A percentile compares a stretch with the other conserved stretches of the same genome.
These are phyloP conservation scores for Cyclocybe cylindracea DNA, from an alignment of 768 basidiomycete genomes.

Conservation along the genomic window DNA sequence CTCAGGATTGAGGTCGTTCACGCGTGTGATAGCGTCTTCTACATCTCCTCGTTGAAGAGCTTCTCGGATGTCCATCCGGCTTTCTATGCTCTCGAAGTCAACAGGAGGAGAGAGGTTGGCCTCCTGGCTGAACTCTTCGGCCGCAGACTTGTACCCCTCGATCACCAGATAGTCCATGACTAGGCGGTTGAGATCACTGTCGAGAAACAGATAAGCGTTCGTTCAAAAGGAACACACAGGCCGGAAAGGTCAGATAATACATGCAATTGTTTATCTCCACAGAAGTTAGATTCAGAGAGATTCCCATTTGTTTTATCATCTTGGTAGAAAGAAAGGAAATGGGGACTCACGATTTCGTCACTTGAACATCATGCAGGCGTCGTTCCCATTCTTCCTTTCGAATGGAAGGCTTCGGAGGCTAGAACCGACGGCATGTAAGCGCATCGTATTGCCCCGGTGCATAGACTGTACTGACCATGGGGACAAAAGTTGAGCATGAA, in stretches of 20 bases:
- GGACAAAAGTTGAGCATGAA: conserved; percentile 15
- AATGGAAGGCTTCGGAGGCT: conserved; percentile 59
- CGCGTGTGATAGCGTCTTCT: conserved; percentile 91
- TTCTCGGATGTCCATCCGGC: conserved; percentile 91
- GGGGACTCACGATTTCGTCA: conserved; percentile 84
- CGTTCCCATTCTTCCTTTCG: conserved; percentile 87
- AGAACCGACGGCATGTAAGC: conserved; percentile 8
- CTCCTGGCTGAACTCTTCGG: conserved; percentile 92
- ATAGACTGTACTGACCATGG: conserved; percentile 35
- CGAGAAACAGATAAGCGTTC: conserved; percentile 17
- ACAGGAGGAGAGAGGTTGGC: conserved; percentile 75
- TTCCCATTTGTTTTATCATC: conserved; percentile 93
- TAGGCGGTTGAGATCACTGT: conserved; percentile 89
- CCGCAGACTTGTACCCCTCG: conserved; percentile 95
- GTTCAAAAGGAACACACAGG: conserved; percentile 12
- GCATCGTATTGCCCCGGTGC: conserved; percentile 3
- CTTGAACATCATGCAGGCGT: conserved; percentile 77
- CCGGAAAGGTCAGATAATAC: conserved; percentile 77
- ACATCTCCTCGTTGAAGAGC: conserved; percentile 94
- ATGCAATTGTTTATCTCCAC: conserved; percentile 78
- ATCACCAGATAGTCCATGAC: conserved; percentile 98
- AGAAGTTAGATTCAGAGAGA: conserved; percentile 82
- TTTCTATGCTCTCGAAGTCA: conserved; percentile 91
- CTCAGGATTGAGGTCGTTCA: conserved; percentile 96
- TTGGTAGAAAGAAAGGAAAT: conserved; percentile 23